phyloP scores from a whole-genome alignment of 345 rosid genomes.

The Melastoma malabathricum region DNA sequence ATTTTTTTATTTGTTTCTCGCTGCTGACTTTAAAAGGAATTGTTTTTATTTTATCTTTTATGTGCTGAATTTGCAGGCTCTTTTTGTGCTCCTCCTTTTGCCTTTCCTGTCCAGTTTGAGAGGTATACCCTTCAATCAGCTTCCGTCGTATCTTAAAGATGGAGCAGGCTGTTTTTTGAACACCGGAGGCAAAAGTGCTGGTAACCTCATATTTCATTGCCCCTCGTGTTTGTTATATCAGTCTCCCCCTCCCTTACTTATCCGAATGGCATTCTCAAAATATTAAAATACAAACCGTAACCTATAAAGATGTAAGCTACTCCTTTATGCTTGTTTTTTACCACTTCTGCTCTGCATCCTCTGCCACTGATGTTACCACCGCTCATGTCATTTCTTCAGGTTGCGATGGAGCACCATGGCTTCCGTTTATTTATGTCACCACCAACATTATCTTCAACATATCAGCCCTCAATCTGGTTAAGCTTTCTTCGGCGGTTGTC shows the following conservation, averaged over 20 bases:
- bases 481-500: slow-evolving; percentile 64
- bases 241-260: no score
- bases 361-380: not conserved
- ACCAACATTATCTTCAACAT: slow-evolving; percentile 69
- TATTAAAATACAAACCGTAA: no score
- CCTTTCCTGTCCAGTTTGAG: slow-evolving; percentile 72
- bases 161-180: slow-evolving; percentile 82
- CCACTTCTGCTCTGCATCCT: no score
- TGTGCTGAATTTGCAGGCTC: slow-evolving; percentile 44
- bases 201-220: slow-evolving; percentile 21
- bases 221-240: no score
- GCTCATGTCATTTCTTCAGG: slow-evolving; percentile 20
- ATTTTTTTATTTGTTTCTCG: no score
- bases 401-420: slow-evolving; percentile 66
- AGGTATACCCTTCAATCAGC: slow-evolving; percentile 60
- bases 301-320: no score
- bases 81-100: slow-evolving; percentile 58
- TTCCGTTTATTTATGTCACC: slow-evolving; percentile 57
- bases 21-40: no score
- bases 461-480: slow-evolving; percentile 54
- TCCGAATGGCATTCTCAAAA: no score
- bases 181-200: slow-evolving; percentile 33
- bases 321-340: no score
- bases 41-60: not conserved
- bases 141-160: slow-evolving; percentile 53